Conservation (phyloP, 345 rosid genomes). For the Cardamine occulta region DNA sequence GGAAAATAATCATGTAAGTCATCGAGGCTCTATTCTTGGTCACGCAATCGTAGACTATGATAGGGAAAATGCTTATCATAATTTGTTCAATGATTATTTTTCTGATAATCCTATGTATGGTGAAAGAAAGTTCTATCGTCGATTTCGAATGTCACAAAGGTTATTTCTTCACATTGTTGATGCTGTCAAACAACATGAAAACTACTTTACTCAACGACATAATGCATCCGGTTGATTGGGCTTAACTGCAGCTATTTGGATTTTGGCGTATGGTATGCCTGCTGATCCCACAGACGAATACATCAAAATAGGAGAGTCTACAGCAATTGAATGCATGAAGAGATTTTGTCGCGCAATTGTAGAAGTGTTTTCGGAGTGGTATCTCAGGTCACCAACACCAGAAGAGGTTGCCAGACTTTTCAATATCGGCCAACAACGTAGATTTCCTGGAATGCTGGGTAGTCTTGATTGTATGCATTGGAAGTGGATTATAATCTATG, state of each 20-base stretch:
- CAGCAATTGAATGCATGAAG: not conserved
- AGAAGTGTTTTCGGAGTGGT: not conserved
- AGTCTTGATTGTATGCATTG: not conserved
- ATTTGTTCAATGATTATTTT: not conserved
- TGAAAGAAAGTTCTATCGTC: not conserved
- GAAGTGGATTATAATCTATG: not conserved
- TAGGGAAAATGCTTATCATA: not conserved
- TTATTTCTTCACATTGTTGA: not conserved
- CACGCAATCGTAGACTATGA: not conserved
- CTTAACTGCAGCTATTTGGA: not conserved
- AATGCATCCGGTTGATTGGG: not conserved
- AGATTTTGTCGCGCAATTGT: not conserved
- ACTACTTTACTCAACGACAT: not conserved
- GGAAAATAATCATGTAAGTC: not conserved
- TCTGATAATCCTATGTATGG: conserved; percentile 1
- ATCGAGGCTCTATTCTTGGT: not conserved
- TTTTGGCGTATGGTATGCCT: not conserved
- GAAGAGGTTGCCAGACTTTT: not conserved
- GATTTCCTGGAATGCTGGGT: not conserved
- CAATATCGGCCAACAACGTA: not conserved
- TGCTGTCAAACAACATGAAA: not conserved
- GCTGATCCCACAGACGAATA: not conserved
- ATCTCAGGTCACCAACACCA: not conserved
- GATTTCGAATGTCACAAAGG: not conserved
- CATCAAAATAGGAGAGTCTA: conserved; percentile 5